Base-by-base conservation (phyloP, 805 yeast species). In the Cyberlindnera meyerae region DNA sequence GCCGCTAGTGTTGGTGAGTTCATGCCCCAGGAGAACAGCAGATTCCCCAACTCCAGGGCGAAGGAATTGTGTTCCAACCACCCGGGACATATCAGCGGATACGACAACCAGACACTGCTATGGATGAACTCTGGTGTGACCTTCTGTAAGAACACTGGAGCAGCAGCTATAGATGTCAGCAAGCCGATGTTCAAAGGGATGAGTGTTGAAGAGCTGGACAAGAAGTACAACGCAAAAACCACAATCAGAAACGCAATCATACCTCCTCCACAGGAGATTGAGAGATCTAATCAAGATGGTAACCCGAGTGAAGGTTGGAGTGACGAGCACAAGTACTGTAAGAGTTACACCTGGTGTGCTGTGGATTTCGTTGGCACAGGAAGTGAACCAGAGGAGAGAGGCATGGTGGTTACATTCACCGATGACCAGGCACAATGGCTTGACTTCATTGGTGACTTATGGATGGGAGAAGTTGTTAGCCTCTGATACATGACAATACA, bases 111-210 rank as follows among this genome's bases (percentile, higher is more conserved):
- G 26, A 62, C 71, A 1, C 49, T 68, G 32, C 49, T 79, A 4
- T 82, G 88, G 87, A 66, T 80, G 31, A 81, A 82, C 49, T 81
- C 86, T 13, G 90, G 90, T 0, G 69, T 79, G 54, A 63, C 68
- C 33, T 73, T 67, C 33, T 82, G 88, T 57, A 74, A 75, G 45
- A 61, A 69, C 24, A 35, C 43, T 4, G 40, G 48, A 8, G 51
- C 61, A 18, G 70, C 67, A 1, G 47, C 41, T 13, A 42, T 46
- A 12, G 70, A 74, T 40, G 63, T 45, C 30, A 55, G 58, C 12
- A 52, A 60, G 22, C 69, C 67, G 28, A 45, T 58, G 31, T 62
- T 57, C 30, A 53, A 54, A 24, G 51, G 47, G 14, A 42, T 57
- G 22, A 51, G 50, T 11, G n/a, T n/a, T n/a, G 40, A 50, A 12